Conservation (phyloP, 371 early-diverging fungal species). For the Mortierella sp. region DNA sequence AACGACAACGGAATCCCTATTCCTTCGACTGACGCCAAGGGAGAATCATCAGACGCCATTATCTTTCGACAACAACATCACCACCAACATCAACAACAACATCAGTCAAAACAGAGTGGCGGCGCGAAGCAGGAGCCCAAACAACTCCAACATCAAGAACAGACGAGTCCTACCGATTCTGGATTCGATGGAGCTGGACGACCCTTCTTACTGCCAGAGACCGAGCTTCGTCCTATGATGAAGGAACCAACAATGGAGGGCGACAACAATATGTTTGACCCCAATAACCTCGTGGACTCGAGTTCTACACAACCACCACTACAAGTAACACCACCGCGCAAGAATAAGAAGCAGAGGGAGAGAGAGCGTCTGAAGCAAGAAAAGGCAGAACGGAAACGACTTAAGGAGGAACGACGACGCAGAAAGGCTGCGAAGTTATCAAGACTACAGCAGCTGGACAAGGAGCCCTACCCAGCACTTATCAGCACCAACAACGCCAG, state of each 20-base stretch:
- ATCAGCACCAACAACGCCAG: conserved; percentile 46
- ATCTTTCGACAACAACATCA: background rate
- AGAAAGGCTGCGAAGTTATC: conserved; percentile 13
- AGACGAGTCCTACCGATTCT: background rate
- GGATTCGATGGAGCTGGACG: background rate
- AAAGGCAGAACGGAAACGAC: conserved; percentile 1
- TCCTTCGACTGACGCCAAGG: background rate
- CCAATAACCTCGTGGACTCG: background rate
- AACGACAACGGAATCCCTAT: background rate
- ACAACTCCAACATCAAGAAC: background rate
- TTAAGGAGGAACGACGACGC: conserved; percentile 19
- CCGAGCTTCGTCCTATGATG: conserved; percentile 12
- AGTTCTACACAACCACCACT: background rate
- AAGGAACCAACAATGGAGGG: background rate
- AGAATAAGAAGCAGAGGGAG: conserved; percentile 9
- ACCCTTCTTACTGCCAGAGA: background rate
- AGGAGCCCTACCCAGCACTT: conserved; percentile 35
- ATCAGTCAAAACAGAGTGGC: background rate
- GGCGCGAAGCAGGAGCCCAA: background rate
- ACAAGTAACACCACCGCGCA: background rate
- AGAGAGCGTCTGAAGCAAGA: conserved; percentile 18
- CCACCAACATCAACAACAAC: background rate
- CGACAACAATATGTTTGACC: background rate
- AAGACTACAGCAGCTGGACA: conserved; percentile 18
- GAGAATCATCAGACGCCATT: background rate